Evolutionary conservation across 2,329 filamentous ascomycete genomes (phyloP).

Genomic region (Ceratocystis variospora): DNA sequence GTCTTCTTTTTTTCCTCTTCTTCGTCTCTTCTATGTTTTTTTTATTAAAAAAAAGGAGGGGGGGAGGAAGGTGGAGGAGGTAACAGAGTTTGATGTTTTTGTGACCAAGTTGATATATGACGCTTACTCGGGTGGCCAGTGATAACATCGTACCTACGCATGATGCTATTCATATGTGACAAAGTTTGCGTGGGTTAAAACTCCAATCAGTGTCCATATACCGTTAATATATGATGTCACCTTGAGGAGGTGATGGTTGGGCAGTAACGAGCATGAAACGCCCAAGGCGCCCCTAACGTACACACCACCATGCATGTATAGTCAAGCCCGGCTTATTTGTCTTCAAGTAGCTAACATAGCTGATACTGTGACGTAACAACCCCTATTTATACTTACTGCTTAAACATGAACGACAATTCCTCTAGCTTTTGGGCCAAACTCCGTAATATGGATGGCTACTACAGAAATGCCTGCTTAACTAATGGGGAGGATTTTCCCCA

Average conservation of each 20-base stretch:
- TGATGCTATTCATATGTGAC: neutral
- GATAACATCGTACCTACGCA: neutral
- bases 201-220: no score
- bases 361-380: no score
- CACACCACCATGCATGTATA: no score
- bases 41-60: neutral
- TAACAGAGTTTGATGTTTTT: neutral
- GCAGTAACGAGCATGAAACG: neutral
- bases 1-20: conserved; percentile 9
- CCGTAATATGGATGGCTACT: neutral
- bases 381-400: no score
- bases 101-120: neutral
- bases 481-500: neutral
- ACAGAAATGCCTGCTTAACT: neutral
- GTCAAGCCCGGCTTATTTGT: no score
- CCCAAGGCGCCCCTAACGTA: no score
- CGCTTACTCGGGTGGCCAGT: neutral
- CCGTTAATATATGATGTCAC: no score
- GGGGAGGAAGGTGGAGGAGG: neutral
- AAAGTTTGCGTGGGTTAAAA: no score
- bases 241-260: neutral
- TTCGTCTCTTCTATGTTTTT: neutral
- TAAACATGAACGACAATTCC: no score
- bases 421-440: no score
- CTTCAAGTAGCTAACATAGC: no score